A percentile compares a stretch with the other conserved stretches of the same genome.
phyloP scores from a whole-genome alignment of 352 stramenopile genomes.

The Phytophthora pseudosyringae region DNA sequence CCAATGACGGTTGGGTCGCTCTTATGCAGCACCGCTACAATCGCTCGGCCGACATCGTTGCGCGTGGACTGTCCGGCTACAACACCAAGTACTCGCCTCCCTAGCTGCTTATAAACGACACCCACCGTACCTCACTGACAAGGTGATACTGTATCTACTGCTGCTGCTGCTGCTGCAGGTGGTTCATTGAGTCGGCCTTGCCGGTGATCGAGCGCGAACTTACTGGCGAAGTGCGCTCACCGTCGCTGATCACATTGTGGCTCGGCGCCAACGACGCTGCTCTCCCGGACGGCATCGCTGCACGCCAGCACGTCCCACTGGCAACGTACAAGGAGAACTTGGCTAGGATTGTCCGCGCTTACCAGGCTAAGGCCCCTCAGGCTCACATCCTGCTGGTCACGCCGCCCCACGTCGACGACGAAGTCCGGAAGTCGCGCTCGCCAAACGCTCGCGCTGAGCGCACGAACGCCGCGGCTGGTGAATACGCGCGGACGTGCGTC shows the following conservation, averaged over 20 bases:
- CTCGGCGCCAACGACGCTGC: constrained; percentile 78
- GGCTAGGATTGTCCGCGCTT: constrained; percentile 31
- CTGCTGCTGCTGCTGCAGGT: constrained; percentile 29
- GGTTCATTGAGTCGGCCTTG: constrained; percentile 53
- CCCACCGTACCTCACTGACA: background rate
- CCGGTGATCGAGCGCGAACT: constrained; percentile 50
- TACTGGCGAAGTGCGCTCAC: constrained; percentile 24
- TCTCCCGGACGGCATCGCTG: constrained; percentile 23
- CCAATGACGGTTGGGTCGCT: constrained; percentile 43
- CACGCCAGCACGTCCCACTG: constrained; percentile 55
- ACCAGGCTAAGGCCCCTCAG: constrained; percentile 23
- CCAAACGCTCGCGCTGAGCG: constrained; percentile 40
- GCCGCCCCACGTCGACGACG: constrained; percentile 60
- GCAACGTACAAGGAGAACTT: constrained; percentile 55
- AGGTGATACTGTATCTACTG: background rate
- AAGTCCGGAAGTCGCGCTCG: constrained; percentile 19
- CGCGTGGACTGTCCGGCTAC: constrained; percentile 57
- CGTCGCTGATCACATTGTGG: constrained; percentile 67
- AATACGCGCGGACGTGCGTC: constrained; percentile 56
- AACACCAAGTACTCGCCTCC: constrained; percentile 46
- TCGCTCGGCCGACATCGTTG: constrained; percentile 46
- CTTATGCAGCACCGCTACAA: constrained; percentile 56
- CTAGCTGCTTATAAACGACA: background rate
- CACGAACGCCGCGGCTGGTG: constrained; percentile 41
- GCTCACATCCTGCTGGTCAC: constrained; percentile 62